Percentiles rank a stretch among this genome's conserved stretches.
Evolutionary conservation across 2,329 filamentous ascomycete genomes (phyloP).

Genomic region (Metarhizium guizhouense): DNA sequence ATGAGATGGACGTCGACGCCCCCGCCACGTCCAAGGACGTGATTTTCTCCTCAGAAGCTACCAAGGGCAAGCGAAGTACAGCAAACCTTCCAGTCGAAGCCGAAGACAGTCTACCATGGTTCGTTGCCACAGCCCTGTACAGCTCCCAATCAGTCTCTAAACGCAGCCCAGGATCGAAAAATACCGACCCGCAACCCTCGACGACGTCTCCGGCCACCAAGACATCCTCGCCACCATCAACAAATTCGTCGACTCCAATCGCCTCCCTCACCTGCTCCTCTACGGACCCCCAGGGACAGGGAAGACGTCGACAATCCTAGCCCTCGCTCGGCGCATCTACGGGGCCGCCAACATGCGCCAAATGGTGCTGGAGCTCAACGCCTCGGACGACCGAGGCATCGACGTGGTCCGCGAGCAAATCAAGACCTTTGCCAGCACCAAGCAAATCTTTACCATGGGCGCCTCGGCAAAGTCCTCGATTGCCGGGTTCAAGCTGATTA

Average conservation of each 20-base stretch:
- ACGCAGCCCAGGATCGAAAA: constrained; percentile 71
- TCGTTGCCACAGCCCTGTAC: constrained; percentile 11
- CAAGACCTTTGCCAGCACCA: constrained; percentile 97
- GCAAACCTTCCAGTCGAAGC: constrained; percentile 91
- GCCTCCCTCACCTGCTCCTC: constrained; percentile 88
- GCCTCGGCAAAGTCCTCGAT: constrained; percentile 40
- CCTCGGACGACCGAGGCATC: constrained; percentile 93
- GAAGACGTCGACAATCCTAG: constrained; percentile 94
- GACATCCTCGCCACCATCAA: constrained; percentile 97
- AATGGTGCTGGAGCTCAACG: constrained; percentile 97
- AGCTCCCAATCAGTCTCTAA: neutral
- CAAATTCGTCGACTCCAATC: constrained; percentile 91
- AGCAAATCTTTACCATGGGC: constrained; percentile 82
- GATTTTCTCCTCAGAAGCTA: constrained; percentile 65
- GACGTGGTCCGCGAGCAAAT: constrained; percentile 98
- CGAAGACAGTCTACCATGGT: constrained; percentile 92
- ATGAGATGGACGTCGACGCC: constrained; percentile 53
- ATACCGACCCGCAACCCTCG: constrained; percentile 79
- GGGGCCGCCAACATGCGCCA: constrained; percentile 87
- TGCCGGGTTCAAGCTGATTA: constrained; percentile 87
- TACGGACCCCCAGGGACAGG: constrained; percentile 95
- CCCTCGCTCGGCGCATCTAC: constrained; percentile 88
- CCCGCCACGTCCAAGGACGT: constrained; percentile 38
- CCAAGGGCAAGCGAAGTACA: constrained; percentile 84
- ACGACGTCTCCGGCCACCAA: constrained; percentile 92